Evolutionary conservation across 2,329 filamentous ascomycete species (phyloP).

Genomic region (Calonectria pauciramosa): DNA sequence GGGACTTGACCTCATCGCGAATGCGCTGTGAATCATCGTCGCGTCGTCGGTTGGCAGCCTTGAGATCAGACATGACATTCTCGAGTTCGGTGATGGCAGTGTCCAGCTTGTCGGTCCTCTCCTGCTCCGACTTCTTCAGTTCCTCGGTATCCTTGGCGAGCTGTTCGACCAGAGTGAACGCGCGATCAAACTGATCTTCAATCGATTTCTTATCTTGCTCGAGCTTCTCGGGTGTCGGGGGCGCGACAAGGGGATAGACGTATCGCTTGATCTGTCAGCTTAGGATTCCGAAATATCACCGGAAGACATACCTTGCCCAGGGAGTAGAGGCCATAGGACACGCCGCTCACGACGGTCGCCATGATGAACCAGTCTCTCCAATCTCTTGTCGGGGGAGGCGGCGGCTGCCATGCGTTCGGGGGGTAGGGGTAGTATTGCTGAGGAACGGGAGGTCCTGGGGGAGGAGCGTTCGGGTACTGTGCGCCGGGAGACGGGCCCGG

Average conservation of each 20-base stretch:
- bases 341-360: slow-evolving; percentile 92
- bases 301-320: slow-evolving; percentile 79
- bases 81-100: slow-evolving; percentile 87
- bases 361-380: slow-evolving; percentile 99
- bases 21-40: slow-evolving; percentile 91
- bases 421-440: slow-evolving; percentile 64
- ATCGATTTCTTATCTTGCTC: slow-evolving; percentile 95
- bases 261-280: slow-evolving; percentile 75
- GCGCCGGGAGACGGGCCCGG: slow-evolving; percentile 51
- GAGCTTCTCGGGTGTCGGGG: slow-evolving; percentile 92
- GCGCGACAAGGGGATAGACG: slow-evolving; percentile 89
- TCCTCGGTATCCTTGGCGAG: slow-evolving; percentile 89
- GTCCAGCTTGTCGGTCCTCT: slow-evolving; percentile 87
- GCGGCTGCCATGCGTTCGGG: slow-evolving; percentile 70
- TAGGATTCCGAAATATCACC: neutral
- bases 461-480: slow-evolving; percentile 60
- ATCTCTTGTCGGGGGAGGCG: slow-evolving; percentile 81
- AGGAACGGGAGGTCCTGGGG: slow-evolving; percentile 58
- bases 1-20: slow-evolving; percentile 84
- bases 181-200: slow-evolving; percentile 92
- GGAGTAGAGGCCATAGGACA: slow-evolving; percentile 89
- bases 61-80: slow-evolving; percentile 83
- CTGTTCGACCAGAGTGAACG: slow-evolving; percentile 92
- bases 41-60: slow-evolving; percentile 82
- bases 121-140: slow-evolving; percentile 88